Evolutionary conservation across 73 alveolate genomes (phyloP).

Genomic region (Diophrys sp.): DNA sequence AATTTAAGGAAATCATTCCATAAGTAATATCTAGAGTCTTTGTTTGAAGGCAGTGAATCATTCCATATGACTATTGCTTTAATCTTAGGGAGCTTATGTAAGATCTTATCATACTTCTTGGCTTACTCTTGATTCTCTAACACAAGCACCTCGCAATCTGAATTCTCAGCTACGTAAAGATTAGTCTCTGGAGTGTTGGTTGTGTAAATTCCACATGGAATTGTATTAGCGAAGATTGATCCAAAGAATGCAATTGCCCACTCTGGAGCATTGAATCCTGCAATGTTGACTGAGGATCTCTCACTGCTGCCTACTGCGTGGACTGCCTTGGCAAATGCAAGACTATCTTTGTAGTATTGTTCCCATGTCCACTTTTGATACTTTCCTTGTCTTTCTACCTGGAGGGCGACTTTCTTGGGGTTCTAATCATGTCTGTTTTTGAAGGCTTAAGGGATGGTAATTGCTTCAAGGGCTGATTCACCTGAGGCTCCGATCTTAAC

Average conservation of each 20-base stretch:
- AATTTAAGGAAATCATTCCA: constrained; percentile 69
- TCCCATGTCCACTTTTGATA: constrained; percentile 59
- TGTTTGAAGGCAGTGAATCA: constrained; percentile 39
- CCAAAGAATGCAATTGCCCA: constrained; percentile 83
- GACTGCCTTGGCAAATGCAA: constrained; percentile 60
- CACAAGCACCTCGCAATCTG: constrained; percentile 67
- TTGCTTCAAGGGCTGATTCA: constrained; percentile 5
- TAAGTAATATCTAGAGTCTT: too few relatives aligned
- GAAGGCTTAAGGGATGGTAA: constrained; percentile 30
- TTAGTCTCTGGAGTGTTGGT: constrained; percentile 82
- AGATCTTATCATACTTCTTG: constrained; percentile 51
- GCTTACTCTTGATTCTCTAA: constrained; percentile 64
- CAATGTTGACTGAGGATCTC: constrained; percentile 61
- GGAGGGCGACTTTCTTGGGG: constrained; percentile 36
- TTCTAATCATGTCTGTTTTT: neutral
- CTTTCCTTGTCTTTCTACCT: constrained; percentile 48
- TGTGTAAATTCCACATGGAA: constrained; percentile 82
- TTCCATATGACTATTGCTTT: constrained; percentile 60
- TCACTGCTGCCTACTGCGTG: constrained; percentile 50
- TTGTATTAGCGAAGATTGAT: constrained; percentile 62
- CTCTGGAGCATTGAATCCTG: constrained; percentile 84
- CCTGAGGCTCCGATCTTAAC: constrained; percentile 1
- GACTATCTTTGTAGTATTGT: constrained; percentile 37
- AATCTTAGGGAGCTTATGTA: constrained; percentile 58
- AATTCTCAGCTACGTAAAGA: constrained; percentile 72